Evolutionary conservation across 495 filamentous ascomycete species (phyloP), one percentile per base, ranked within the genome.

Genomic region (Aspergillus ostianus): DNA sequence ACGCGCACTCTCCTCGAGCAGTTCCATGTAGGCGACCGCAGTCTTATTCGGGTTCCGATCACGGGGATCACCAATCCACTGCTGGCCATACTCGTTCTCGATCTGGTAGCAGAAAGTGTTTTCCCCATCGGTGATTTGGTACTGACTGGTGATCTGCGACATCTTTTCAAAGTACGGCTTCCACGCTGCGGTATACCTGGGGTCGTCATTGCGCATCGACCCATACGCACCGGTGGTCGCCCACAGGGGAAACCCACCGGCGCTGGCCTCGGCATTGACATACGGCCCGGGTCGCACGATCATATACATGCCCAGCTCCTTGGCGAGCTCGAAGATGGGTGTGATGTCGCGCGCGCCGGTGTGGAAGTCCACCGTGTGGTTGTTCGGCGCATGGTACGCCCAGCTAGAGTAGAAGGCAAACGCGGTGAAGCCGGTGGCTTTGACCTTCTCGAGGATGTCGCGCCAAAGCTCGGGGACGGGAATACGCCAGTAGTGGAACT

Each of bases 401-500:
- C 83, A 84, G 67, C 79, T 75, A 26, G 77, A 75, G 65, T 86
- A 86, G 59, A 86, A 77, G 18, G 82, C 76, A 50, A 81, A 78
- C 0, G 76, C 75, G 17, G 80, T 82, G 63, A 83, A 82, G 6
- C 85, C 84, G 17, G 82, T 77, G 13, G 85, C 84, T 69, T 86
- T 87, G 56, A 87, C 79, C 66, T 88, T 88, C 64, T 87, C 76
- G 1, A 87, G 73, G 21, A 86, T 73, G 64, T 87, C 84, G 17
- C 77, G 68, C 84, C 84, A 87, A 8, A 87, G 68, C 17, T 76
- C 80, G 1, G 83, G 85, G 6, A 85, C 82, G 0, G 83, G 83
- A 41, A 83, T 77, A 44, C 82, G 79, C 80, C 80, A 84, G 66
- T 85, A 86, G 63, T 87, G 84, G 36, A 86, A 81, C 55, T 87